phyloP scores from a whole-genome alignment of 2,329 filamentous ascomycete species.

The Talaromyces marneffei region DNA sequence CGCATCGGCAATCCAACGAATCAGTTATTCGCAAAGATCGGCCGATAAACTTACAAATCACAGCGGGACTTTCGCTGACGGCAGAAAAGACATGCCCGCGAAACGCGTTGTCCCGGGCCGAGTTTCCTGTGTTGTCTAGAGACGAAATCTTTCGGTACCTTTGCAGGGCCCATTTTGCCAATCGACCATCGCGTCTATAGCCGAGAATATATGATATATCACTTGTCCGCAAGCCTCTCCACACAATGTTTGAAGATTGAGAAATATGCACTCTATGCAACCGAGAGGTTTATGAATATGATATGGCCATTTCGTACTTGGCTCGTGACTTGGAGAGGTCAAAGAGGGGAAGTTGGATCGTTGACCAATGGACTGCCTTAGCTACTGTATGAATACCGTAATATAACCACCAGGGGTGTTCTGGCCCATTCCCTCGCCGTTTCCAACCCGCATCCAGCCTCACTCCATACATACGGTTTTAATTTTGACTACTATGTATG shows the following conservation, averaged over 20 bases:
- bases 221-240: neutral
- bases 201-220: neutral
- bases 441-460: no score
- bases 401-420: no score
- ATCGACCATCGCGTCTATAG: neutral
- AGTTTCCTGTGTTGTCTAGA: constrained; percentile 21
- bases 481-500: no score
- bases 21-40: neutral
- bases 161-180: constrained; percentile 12
- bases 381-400: no score
- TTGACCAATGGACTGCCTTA: neutral
- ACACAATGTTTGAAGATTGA: neutral
- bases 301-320: neutral
- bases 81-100: constrained; percentile 45
- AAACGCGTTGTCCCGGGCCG: constrained; percentile 38
- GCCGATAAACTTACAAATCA: constrained; percentile 37
- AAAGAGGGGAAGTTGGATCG: neutral
- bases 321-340: neutral
- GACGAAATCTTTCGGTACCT: neutral
- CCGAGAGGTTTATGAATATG: neutral
- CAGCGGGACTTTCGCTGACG: constrained; percentile 47
- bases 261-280: neutral
- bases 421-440: no score
- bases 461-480: no score
- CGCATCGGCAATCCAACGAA: neutral